Evolutionary conservation across 1,139 yeast species (phyloP).

Genomic region (Entelexis sorbosivorans): DNA sequence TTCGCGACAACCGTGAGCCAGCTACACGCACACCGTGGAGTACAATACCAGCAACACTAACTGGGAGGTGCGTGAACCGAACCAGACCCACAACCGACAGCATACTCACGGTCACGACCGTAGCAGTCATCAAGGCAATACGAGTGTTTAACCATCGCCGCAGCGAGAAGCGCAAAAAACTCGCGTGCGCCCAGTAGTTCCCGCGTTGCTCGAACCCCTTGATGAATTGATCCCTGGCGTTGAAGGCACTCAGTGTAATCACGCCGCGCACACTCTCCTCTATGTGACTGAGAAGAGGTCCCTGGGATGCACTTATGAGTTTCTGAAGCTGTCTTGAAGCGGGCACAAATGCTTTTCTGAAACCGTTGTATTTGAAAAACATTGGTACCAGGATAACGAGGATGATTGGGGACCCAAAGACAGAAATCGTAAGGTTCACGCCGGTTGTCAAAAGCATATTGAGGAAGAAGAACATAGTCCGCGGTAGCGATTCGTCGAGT

Average conservation of each 20-base stretch:
- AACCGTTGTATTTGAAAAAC: constrained; percentile 59
- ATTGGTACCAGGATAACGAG: constrained; percentile 39
- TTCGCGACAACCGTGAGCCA: constrained; percentile 14
- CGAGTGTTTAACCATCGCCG: constrained; percentile 68
- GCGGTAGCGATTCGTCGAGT: constrained; percentile 36
- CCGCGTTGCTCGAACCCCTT: constrained; percentile 47
- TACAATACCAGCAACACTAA: constrained; percentile 65
- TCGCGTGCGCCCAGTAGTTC: constrained; percentile 50
- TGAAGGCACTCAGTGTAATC: constrained; percentile 51
- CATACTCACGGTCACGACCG: constrained; percentile 51
- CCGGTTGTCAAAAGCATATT: constrained; percentile 42
- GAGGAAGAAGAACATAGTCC: constrained; percentile 36
- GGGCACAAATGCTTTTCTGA: constrained; percentile 67
- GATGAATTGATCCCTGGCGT: constrained; percentile 41
- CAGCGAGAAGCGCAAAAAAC: constrained; percentile 44
- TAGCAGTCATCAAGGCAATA: constrained; percentile 53
- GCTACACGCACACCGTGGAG: constrained; percentile 35
- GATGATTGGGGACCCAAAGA: constrained; percentile 58
- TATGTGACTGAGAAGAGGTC: constrained; percentile 67
- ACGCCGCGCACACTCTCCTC: constrained; percentile 67
- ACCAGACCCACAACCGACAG: constrained; percentile 38
- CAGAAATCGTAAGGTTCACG: constrained; percentile 50
- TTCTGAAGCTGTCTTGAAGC: constrained; percentile 75
- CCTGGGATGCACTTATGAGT: constrained; percentile 59
- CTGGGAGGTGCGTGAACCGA: constrained; percentile 39